These are phyloP conservation scores for Bacidia gigantensis DNA, from an alignment of 495 filamentous ascomycete genomes.

Conservation along the genomic window DNA sequence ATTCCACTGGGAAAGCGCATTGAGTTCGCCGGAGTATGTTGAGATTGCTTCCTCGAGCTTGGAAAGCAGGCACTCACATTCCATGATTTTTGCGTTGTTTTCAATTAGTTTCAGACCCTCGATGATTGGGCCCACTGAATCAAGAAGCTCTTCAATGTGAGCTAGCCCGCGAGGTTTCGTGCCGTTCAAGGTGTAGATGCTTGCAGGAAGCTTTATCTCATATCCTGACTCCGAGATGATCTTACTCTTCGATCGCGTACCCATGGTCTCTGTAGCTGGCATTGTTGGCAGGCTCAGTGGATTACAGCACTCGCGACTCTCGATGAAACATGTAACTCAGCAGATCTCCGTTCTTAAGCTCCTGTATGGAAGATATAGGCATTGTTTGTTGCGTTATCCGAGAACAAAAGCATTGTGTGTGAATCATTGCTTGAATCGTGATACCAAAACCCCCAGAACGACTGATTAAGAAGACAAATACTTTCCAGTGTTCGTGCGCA, in stretches of 20 bases:
- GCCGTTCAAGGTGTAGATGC: background rate
- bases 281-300: too few species aligned
- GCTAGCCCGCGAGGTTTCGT: background rate
- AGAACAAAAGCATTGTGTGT: too few species aligned
- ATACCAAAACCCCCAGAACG: too few species aligned
- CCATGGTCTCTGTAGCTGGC: background rate
- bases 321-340: too few species aligned
- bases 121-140: background rate
- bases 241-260: background rate
- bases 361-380: too few species aligned
- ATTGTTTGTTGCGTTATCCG: too few species aligned
- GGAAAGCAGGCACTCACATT: background rate
- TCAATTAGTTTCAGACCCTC: background rate
- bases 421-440: too few species aligned
- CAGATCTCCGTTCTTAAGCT: too few species aligned
- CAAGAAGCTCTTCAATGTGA: background rate
- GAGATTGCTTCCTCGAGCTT: background rate
- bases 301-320: too few species aligned
- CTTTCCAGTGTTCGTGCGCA: too few species aligned
- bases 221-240: background rate
- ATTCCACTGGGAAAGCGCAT: background rate
- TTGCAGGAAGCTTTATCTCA: background rate
- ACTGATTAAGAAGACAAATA: too few species aligned
- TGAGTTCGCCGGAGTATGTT: background rate
- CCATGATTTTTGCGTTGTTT: background rate